phyloP scores from a whole-genome alignment of 495 filamentous ascomycete genomes.

The Xylaria curta region DNA sequence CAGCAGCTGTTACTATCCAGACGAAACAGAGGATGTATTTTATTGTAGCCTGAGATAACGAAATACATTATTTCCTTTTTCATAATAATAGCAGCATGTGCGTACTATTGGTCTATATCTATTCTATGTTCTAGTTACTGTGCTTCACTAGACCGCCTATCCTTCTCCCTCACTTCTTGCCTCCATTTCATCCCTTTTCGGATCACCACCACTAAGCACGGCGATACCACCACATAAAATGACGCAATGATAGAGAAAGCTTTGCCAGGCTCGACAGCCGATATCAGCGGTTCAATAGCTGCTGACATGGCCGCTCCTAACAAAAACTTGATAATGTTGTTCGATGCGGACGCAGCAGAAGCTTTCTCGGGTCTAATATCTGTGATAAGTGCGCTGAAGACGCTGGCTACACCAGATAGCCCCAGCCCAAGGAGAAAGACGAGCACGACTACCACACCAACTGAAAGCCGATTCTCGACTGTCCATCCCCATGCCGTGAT shows the following conservation, averaged over 20 bases:
- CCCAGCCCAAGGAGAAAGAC: constrained; percentile 65
- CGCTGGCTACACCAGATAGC: constrained; percentile 63
- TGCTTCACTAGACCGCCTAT: constrained; percentile 11
- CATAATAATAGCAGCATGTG: neutral
- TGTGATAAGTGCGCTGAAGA: constrained; percentile 51
- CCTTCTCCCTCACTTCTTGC: constrained; percentile 34
- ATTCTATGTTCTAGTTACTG: neutral
- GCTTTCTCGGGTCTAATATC: constrained; percentile 52
- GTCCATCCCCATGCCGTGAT: constrained; percentile 62
- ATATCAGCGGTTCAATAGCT: constrained; percentile 66
- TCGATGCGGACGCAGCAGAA: constrained; percentile 68
- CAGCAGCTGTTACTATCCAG: neutral
- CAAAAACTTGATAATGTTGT: constrained; percentile 69
- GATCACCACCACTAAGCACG: constrained; percentile 47
- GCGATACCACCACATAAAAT: constrained; percentile 56
- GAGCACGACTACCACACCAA: constrained; percentile 56
- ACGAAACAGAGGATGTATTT: neutral
- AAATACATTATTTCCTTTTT: neutral
- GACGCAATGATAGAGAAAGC: constrained; percentile 69
- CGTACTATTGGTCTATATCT: neutral
- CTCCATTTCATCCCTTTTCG: constrained; percentile 36
- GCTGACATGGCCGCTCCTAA: constrained; percentile 70
- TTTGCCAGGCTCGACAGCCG: constrained; percentile 69
- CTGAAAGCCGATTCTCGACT: constrained; percentile 46
- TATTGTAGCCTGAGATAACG: neutral